Evolutionary conservation across 495 filamentous ascomycete genomes (phyloP), one percentile per base, ranked within the genome.

Genomic region (Penicillium longicatenatum): DNA sequence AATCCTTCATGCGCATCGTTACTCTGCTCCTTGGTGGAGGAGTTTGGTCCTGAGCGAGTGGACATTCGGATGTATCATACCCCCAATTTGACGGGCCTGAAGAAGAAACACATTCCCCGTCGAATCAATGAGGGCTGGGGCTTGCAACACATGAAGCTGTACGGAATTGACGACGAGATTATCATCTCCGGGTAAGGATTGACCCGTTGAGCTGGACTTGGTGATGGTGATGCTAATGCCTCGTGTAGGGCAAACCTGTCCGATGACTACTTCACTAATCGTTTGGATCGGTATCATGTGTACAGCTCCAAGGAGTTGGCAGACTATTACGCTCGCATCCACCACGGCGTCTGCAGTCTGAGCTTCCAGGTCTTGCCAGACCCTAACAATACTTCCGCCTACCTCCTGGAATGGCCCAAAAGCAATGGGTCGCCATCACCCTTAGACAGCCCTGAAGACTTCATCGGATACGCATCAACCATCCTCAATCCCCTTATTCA

Each of bases 111-210:
- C 61, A 82, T 98, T 43, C 94, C 94, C 3, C 87, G 85, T 60
- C 83, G 94, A 10, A 91, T 98, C 67, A 99, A 99, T 63, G 94
- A 99, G 70, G 94, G 94, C 35, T 99, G 94, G 93, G 94, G 94
- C 14, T 75, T 99, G 43, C 94, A 99, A 67, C 94, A 99, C 67
- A 99, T 99, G 91, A 99, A 99, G 80, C 81, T 99, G 0, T 99
- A 99, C 62, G 94, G 95, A 1, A 74, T 97, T 42, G 94, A 99
- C 59, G 92, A 98, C 65, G 93, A 97, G 71, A 86, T 99, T 49
- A 94, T 99, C 35, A 81, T 99, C 26, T 96, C 92, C 2, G 94
- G 94, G 86, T 90, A 80, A 37, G 78, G 44, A 21, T 21, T 42
- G 4, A 5, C 11, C 16, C 14, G 26, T 26, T 2, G 12, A 52